A percentile compares a stretch with the other conserved stretches of the same genome.
phyloP scores from a whole-genome alignment of 352 stramenopile genomes.

The Globisporangium heterothallicum region DNA sequence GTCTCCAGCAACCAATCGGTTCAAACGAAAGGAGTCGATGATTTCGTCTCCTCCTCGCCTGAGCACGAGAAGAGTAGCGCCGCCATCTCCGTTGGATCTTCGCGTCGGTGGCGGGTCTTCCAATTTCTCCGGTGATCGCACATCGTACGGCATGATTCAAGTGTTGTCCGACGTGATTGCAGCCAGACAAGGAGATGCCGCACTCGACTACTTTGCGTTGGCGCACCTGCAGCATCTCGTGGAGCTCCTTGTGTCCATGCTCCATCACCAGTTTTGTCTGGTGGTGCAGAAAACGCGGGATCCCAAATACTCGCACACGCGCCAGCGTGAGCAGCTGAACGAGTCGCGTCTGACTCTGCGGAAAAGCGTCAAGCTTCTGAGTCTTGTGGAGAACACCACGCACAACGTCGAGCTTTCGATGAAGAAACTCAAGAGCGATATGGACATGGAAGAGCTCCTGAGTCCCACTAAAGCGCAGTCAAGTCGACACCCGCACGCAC shows the following conservation, averaged over 20 bases:
- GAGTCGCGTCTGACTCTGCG: slow-evolving; percentile 20
- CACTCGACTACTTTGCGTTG: slow-evolving; percentile 49
- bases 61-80: slow-evolving; percentile 13
- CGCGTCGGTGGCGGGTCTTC: slow-evolving; percentile 20
- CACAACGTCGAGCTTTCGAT: slow-evolving; percentile 23
- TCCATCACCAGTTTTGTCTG: slow-evolving; percentile 61
- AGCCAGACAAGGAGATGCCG: slow-evolving; percentile 23
- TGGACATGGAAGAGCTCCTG: slow-evolving; percentile 4
- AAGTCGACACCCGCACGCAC: neutral
- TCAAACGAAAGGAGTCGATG: slow-evolving; percentile 71
- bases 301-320: slow-evolving; percentile 51
- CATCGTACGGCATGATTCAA: slow-evolving; percentile 64
- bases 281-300: slow-evolving; percentile 57
- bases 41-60: slow-evolving; percentile 46
- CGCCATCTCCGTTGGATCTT: slow-evolving; percentile 12
- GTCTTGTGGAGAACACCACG: slow-evolving; percentile 20
- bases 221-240: slow-evolving; percentile 42
- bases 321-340: slow-evolving; percentile 21
- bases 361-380: slow-evolving; percentile 26
- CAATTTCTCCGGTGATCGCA: slow-evolving; percentile 57
- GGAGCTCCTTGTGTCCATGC: slow-evolving; percentile 65
- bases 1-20: slow-evolving; percentile 8
- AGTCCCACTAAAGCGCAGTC: slow-evolving; percentile 1
- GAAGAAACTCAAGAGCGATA: slow-evolving; percentile 6
- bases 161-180: slow-evolving; percentile 50